A percentile compares a stretch with the other conserved stretches of the same genome.
Conservation (phyloP, 257 asterid genomes). For the Anisodus acutangulus region DNA sequence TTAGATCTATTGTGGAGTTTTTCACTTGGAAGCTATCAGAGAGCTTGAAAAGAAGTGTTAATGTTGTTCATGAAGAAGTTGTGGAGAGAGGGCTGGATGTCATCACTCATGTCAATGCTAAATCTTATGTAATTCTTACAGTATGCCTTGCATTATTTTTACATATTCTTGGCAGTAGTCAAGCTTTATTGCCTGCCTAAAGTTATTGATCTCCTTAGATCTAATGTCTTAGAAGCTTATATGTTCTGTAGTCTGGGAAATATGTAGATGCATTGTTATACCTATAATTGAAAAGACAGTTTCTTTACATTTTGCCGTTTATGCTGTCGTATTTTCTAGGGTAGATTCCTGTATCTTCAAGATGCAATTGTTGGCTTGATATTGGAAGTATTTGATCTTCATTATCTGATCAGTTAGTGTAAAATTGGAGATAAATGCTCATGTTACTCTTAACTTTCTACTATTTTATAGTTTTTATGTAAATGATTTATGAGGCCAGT, state of each 20-base stretch:
- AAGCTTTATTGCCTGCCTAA: conserved; percentile 62
- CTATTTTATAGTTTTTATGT: neutral
- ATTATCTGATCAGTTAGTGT: neutral
- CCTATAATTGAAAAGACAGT: neutral
- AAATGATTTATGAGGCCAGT: neutral
- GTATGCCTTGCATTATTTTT: conserved; percentile 70
- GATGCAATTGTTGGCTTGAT: neutral
- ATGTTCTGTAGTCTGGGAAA: neutral
- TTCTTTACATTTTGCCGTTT: neutral
- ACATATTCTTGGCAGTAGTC: conserved; percentile 65
- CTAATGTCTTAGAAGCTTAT: neutral
- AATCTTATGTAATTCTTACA: conserved; percentile 75
- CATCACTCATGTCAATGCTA: conserved; percentile 74
- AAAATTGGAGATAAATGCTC: conserved; percentile 10
- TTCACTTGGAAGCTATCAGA: conserved; percentile 65
- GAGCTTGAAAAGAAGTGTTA: conserved; percentile 61
- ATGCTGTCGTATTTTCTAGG: neutral
- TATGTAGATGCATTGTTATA: neutral
- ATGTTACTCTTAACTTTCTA: neutral
- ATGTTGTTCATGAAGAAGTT: conserved; percentile 66
- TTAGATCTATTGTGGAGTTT: conserved; percentile 71
- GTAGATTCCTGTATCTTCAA: neutral
- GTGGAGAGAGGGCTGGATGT: conserved; percentile 75
- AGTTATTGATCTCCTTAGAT: conserved; percentile 26
- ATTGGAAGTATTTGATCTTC: neutral